phyloP scores from a whole-genome alignment of 306 rosid species.

The Casuarina cunninghamiana region DNA sequence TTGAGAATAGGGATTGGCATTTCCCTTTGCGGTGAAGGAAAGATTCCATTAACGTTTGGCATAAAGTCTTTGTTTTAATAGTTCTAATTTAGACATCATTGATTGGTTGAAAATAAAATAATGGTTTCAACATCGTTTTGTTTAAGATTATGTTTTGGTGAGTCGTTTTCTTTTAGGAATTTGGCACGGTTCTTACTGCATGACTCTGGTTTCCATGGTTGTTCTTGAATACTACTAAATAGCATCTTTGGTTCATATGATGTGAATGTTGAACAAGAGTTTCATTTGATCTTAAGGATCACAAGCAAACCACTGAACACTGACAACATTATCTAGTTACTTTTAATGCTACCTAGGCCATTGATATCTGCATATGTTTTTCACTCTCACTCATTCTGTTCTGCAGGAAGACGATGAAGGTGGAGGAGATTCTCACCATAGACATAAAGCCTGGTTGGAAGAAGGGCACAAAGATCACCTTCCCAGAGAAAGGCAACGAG shows the following conservation, averaged over 20 bases:
- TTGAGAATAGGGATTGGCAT: not conserved
- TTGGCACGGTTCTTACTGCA: not conserved
- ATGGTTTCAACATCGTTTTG: not conserved
- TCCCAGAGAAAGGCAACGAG: slow-evolving; percentile 61
- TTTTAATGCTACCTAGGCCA: no score
- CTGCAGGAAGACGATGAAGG: slow-evolving; percentile 44
- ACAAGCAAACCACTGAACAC: not conserved
- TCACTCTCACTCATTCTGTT: not conserved
- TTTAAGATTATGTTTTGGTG: not conserved
- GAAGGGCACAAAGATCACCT: slow-evolving; percentile 69
- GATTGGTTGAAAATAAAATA: slow-evolving; percentile 3
- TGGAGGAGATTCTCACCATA: slow-evolving; percentile 62
- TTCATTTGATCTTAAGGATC: not conserved
- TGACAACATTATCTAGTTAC: not conserved
- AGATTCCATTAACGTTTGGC: not conserved
- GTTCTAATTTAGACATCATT: not conserved
- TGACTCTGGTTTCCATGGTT: not conserved
- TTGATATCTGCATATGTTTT: no score
- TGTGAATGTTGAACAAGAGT: no score
- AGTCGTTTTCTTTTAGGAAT: not conserved
- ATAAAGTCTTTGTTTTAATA: no score
- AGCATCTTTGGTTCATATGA: not conserved
- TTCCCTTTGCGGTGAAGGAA: not conserved
- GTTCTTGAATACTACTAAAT: not conserved
- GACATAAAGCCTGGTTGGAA: slow-evolving; percentile 66